A percentile compares a stretch with the other conserved stretches of the same genome.
These are phyloP conservation scores for Penicillium polonicum DNA, from an alignment of 2,329 filamentous ascomycete species.

Conservation along the genomic window DNA sequence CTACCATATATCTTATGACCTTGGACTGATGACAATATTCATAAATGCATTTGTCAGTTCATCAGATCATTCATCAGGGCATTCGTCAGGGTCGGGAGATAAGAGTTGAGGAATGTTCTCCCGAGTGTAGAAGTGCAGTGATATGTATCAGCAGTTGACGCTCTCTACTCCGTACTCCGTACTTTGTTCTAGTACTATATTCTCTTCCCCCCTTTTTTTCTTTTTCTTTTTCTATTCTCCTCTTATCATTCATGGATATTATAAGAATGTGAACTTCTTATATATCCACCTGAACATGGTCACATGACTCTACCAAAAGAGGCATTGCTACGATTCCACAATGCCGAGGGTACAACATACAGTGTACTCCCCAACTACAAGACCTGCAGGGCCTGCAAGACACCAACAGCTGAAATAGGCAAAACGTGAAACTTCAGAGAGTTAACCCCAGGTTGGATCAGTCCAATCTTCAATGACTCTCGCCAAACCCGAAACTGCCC, in stretches of 20 bases:
- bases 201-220: not conserved
- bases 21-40: not conserved
- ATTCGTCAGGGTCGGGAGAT: not conserved
- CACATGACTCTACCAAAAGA: slow-evolving; percentile 6
- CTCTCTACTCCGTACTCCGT: not conserved
- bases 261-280: not conserved
- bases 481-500: slow-evolving; percentile 2
- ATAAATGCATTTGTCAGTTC: not conserved
- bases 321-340: not conserved
- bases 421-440: not conserved
- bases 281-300: not conserved
- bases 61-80: not conserved
- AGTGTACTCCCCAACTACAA: not conserved
- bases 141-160: not conserved
- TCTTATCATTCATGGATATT: not conserved
- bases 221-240: not conserved
- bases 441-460: not conserved
- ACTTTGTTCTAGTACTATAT: not conserved
- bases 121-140: not conserved
- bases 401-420: not conserved
- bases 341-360: not conserved
- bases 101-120: not conserved
- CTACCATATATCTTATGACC: not conserved
- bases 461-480: not conserved
- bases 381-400: not conserved